phyloP scores from a whole-genome alignment of 768 basidiomycete species.

The Saitozyma sp. region DNA sequence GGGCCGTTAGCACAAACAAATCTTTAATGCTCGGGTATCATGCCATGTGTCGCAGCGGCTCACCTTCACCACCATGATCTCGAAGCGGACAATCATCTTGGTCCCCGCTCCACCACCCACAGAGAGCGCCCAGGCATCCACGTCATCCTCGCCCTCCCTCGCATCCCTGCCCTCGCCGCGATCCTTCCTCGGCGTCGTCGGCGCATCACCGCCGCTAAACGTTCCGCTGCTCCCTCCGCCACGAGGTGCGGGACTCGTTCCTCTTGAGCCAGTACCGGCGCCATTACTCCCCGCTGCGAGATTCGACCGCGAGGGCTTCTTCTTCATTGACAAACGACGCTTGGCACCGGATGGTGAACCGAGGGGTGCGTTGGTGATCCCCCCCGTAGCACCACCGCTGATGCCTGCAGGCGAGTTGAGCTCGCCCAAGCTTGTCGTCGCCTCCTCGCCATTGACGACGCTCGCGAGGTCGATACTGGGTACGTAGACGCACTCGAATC shows the following conservation, averaged over 20 bases:
- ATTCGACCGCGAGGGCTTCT: slow-evolving; percentile 8
- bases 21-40: no score
- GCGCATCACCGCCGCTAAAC: slow-evolving; percentile 21
- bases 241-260: slow-evolving; percentile 4
- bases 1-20: background rate
- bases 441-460: slow-evolving; percentile 54
- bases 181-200: background rate
- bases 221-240: slow-evolving; percentile 24
- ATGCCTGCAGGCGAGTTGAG: background rate
- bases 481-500: slow-evolving; percentile 93
- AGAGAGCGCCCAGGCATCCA: slow-evolving; percentile 52
- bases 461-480: slow-evolving; percentile 90
- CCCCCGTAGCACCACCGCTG: slow-evolving; percentile 5
- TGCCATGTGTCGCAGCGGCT: no score
- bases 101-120: slow-evolving; percentile 60
- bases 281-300: background rate
- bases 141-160: slow-evolving; percentile 39
- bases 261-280: background rate
- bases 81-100: slow-evolving; percentile 85
- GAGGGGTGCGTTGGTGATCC: background rate
- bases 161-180: slow-evolving; percentile 3
- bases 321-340: no score
- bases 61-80: slow-evolving; percentile 96
- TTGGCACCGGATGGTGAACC: no score
- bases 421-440: slow-evolving; percentile 13